Conservation (phyloP, 768 basidiomycete genomes). For the Tulasnella sp. region DNA sequence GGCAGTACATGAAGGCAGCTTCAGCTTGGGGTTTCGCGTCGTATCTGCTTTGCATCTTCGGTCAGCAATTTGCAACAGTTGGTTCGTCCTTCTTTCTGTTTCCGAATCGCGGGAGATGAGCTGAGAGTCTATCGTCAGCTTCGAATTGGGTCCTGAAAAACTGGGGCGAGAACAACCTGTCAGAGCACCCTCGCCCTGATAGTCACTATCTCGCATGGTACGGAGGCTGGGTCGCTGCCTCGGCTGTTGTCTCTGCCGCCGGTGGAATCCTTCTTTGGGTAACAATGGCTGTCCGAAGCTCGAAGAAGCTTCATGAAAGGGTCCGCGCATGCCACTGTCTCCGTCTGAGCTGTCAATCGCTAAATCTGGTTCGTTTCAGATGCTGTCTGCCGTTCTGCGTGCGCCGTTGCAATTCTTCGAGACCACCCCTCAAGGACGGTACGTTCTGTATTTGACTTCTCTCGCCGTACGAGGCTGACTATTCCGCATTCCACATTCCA, state of each 20-base stretch:
- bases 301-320: conserved; percentile 66
- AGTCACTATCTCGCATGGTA: conserved; percentile 54
- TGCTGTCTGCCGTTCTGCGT: conserved; percentile 70
- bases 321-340: conserved; percentile 37
- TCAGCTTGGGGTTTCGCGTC: conserved; percentile 60
- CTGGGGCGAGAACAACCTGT: conserved; percentile 74
- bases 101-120: not conserved
- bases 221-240: conserved; percentile 56
- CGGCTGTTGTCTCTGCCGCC: conserved; percentile 46
- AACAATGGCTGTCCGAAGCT: conserved; percentile 64
- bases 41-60: conserved; percentile 48
- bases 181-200: conserved; percentile 46
- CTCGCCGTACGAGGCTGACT: not conserved
- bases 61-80: conserved; percentile 54
- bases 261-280: conserved; percentile 67
- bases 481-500: not conserved
- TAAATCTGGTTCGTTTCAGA: conserved; percentile 39
- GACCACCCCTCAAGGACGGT: conserved; percentile 77
- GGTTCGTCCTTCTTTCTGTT: conserved; percentile 10
- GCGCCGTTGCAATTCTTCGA: conserved; percentile 88
- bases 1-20: conserved; percentile 68
- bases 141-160: conserved; percentile 49
- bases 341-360: not conserved
- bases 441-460: conserved; percentile 22
- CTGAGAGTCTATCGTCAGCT: conserved; percentile 1